These are phyloP conservation scores for Colletotrichum acutatum DNA, from an alignment of 2,329 filamentous ascomycete species.

Conservation along the genomic window DNA sequence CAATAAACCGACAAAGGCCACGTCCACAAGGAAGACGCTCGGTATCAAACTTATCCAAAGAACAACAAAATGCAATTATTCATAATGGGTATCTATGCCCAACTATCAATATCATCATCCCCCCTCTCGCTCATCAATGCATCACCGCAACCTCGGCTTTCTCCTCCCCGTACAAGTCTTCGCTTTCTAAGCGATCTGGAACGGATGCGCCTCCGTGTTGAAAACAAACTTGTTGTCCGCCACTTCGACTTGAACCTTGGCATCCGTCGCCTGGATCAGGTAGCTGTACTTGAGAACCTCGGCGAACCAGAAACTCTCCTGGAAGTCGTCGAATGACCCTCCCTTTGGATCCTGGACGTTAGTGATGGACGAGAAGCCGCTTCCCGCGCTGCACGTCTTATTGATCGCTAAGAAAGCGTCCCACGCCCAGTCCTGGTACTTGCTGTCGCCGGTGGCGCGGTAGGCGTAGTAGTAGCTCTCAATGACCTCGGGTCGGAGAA, in stretches of 20 bases:
- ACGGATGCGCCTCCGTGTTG: constrained; percentile 62
- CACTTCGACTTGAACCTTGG: constrained; percentile 63
- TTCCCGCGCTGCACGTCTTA: constrained; percentile 68
- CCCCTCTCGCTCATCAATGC: neutral
- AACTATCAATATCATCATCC: neutral
- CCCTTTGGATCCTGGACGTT: constrained; percentile 74
- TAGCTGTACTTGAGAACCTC: constrained; percentile 90
- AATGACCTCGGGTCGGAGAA: constrained; percentile 82
- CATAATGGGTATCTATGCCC: constrained; percentile 3
- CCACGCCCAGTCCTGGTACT: constrained; percentile 89
- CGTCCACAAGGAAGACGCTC: neutral
- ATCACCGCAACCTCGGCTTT: neutral
- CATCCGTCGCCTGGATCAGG: constrained; percentile 74
- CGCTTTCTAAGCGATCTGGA: constrained; percentile 39
- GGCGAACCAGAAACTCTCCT: constrained; percentile 90
- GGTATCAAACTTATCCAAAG: neutral
- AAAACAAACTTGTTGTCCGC: constrained; percentile 58
- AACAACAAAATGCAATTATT: constrained; percentile 1
- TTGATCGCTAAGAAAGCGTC: constrained; percentile 78
- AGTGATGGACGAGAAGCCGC: constrained; percentile 73
- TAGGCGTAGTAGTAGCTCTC: constrained; percentile 91
- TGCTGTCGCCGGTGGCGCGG: constrained; percentile 77
- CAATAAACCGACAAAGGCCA: neutral
- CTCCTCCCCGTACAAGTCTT: neutral
- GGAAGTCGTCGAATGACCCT: constrained; percentile 73